These are phyloP conservation scores for Nannochloris sp. DNA, from an alignment of 139 green algal genomes.

Conservation along the genomic window DNA sequence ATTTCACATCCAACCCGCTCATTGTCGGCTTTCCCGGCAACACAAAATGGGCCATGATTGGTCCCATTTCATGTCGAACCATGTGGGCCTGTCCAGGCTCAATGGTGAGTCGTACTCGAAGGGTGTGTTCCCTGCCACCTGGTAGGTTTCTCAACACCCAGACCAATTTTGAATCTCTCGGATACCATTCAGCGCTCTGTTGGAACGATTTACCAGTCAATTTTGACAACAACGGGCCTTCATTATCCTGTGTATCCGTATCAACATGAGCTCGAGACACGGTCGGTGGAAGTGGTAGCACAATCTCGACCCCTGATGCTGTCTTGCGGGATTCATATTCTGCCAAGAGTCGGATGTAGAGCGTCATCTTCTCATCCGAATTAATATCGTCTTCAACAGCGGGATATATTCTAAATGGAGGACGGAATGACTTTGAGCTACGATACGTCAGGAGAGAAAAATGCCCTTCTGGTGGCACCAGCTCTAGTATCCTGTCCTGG, in stretches of 20 bases:
- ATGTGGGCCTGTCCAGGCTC: slow-evolving; percentile 19
- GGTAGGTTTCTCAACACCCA: slow-evolving; percentile 53
- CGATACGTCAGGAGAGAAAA: slow-evolving; percentile 94
- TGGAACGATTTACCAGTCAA: slow-evolving; percentile 19
- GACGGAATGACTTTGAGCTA: slow-evolving; percentile 65
- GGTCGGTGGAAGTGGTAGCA: slow-evolving; percentile 50
- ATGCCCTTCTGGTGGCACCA: slow-evolving; percentile 80
- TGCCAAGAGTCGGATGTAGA: slow-evolving; percentile 8
- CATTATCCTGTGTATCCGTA: slow-evolving; percentile 2
- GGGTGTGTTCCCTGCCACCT: slow-evolving; percentile 49
- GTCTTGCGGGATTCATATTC: slow-evolving; percentile 36
- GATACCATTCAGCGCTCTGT: slow-evolving; percentile 59
- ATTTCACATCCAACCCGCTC: slow-evolving; percentile 40
- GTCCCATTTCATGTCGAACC: slow-evolving; percentile 60
- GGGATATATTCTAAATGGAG: slow-evolving; percentile 77
- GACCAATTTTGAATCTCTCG: slow-evolving; percentile 51
- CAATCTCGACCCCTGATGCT: slow-evolving; percentile 58
- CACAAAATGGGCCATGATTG: slow-evolving; percentile 83
- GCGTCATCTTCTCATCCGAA: slow-evolving; percentile 35
- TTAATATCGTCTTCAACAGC: slow-evolving; percentile 53
- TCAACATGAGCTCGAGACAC: slow-evolving; percentile 59
- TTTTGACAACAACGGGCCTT: neutral
- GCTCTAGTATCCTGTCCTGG: slow-evolving; percentile 73
- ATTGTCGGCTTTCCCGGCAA: slow-evolving; percentile 33
- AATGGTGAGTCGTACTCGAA: slow-evolving; percentile 48